Percentiles rank a stretch among this genome's conserved stretches.
These are phyloP conservation scores for Aspergillus quadricinctus DNA, from an alignment of 2,329 filamentous ascomycete genomes.

Conservation along the genomic window DNA sequence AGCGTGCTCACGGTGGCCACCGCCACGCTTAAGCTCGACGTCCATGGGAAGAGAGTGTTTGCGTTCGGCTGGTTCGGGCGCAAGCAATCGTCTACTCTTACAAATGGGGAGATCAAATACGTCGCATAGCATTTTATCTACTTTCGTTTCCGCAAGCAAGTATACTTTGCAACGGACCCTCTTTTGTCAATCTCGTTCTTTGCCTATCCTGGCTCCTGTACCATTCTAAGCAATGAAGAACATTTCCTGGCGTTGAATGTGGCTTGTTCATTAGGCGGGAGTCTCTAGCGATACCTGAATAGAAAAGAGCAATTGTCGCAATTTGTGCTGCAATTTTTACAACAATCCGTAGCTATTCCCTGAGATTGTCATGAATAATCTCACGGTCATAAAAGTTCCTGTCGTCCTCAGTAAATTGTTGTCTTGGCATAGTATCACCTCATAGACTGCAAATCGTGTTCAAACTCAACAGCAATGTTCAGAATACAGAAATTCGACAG, in stretches of 20 bases:
- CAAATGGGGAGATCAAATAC: neutral
- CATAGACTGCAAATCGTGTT: neutral
- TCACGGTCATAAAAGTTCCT: no score
- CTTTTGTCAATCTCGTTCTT: slow-evolving; percentile 10
- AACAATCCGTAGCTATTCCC: neutral
- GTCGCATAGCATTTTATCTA: neutral
- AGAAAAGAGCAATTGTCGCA: neutral
- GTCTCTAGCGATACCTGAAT: slow-evolving; percentile 1
- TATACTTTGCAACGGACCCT: slow-evolving; percentile 4
- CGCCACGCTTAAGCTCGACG: slow-evolving; percentile 17
- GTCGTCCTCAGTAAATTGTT: neutral
- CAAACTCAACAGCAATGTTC: neutral
- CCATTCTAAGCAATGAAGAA: slow-evolving; percentile 6
- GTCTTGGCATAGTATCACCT: neutral
- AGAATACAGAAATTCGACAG: neutral
- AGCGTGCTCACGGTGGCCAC: slow-evolving; percentile 17
- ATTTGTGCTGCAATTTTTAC: neutral
- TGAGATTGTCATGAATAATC: no score
- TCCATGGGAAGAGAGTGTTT: neutral
- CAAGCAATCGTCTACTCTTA: neutral
- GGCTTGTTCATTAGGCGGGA: neutral
- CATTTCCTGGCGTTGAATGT: neutral
- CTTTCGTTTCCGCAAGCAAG: slow-evolving; percentile 10
- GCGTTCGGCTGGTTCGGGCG: slow-evolving; percentile 12
- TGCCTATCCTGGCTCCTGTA: slow-evolving; percentile 16